These are phyloP conservation scores for Russula sp. DNA, from an alignment of 768 basidiomycete species.

Conservation along the genomic window DNA sequence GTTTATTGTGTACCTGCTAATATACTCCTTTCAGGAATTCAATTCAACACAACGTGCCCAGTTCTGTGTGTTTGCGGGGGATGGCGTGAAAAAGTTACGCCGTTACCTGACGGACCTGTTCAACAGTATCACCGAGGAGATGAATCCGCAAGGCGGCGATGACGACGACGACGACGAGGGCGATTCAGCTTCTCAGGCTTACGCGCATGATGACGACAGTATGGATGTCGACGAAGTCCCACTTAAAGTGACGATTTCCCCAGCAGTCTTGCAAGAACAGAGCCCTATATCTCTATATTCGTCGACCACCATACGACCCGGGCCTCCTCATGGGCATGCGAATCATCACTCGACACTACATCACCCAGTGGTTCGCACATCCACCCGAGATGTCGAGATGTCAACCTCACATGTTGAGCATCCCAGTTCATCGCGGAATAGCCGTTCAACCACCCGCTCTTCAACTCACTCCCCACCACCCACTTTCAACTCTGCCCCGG, in stretches of 20 bases:
- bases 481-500: constrained; percentile 38
- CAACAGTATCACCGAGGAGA: constrained; percentile 67
- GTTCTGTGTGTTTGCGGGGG: constrained; percentile 96
- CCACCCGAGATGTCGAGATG: constrained; percentile 43
- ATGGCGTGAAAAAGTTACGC: constrained; percentile 81
- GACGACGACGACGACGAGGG: constrained; percentile 56
- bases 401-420: constrained; percentile 9
- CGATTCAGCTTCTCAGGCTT: constrained; percentile 51
- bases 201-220: constrained; percentile 37
- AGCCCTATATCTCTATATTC: background rate
- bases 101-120: constrained; percentile 73
- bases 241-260: constrained; percentile 35
- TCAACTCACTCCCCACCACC: constrained; percentile 30
- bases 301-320: constrained; percentile 7
- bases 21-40: constrained; percentile 62
- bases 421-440: constrained; percentile 39
- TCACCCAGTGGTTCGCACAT: constrained; percentile 28
- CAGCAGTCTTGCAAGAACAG: constrained; percentile 14
- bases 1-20: background rate
- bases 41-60: constrained; percentile 82
- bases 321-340: constrained; percentile 18
- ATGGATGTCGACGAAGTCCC: constrained; percentile 35
- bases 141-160: constrained; percentile 43
- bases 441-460: constrained; percentile 26
- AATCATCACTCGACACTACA: constrained; percentile 12